Evolutionary conservation across 2,329 filamentous ascomycete genomes (phyloP), one percentile per base, ranked within the genome.

Genomic region (Diplocarpon mali): DNA sequence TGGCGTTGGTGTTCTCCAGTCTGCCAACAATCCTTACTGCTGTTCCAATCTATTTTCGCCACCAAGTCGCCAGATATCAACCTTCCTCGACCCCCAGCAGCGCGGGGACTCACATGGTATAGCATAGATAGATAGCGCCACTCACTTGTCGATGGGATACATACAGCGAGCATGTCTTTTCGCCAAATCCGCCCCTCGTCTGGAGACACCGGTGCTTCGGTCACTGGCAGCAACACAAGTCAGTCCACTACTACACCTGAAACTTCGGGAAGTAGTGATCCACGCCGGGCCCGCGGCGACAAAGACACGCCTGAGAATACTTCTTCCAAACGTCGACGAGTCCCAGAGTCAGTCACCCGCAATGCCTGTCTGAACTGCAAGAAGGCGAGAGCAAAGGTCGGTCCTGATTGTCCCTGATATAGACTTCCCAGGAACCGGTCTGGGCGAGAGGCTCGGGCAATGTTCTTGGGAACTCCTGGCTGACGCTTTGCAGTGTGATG

Each of bases 361-460:
- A 64, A 63, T 55, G 61, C 61, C n/a, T 64, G 61, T 44, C 45
- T 56, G 12, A 60, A 57, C 27, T 64, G 61, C 47, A 64, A 62
- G 44, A 62, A 62, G 39, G 60, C 61, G 14, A 54, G 61, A 46
- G 55, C 61, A 20, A 64, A 64, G 54, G 62, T 64, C 46, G 44
- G 55, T 52, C 2, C n/a, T 46, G 34, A 17, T 30, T 20, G 16
- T 15, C 24, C 16, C 30, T 14, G 11, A 3, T 3, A 14, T 32
- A 12, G n/a, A 32, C 30, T 12, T 3, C 30, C 30, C 30, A 32
- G 30, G 30, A 32, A 4, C 5, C 30, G 3, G 3, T 28, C 16
- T 24, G 39, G 29, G 29, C 34, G 14, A 42, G n/a, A 35, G 40
- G 20, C 10, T 27, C 35, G 7, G 40, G 16, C 27, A n/a, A 14